Conservation (phyloP, 2,329 filamentous ascomycete genomes). For the Calonectria naviculata region DNA sequence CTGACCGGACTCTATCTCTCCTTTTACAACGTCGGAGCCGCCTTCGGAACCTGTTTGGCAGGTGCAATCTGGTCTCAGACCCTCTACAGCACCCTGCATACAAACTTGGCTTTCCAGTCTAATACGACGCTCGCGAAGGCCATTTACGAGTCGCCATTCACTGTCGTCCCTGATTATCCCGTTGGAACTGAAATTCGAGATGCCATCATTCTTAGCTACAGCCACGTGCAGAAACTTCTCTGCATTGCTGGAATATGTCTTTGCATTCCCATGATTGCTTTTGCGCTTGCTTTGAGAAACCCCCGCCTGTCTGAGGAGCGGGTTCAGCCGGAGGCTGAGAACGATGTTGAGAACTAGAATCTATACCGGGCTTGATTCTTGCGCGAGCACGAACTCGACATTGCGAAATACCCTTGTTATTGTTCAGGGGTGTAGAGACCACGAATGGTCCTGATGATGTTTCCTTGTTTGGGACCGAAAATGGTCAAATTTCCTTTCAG, state of each 20-base stretch:
- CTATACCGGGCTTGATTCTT: background rate
- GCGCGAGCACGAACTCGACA: background rate
- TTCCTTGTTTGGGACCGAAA: background rate
- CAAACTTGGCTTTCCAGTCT: constrained; percentile 47
- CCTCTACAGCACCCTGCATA: constrained; percentile 45
- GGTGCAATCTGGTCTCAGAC: constrained; percentile 57
- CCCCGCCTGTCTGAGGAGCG: constrained; percentile 54
- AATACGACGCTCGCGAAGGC: constrained; percentile 48
- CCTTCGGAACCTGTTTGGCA: constrained; percentile 52
- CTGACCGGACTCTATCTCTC: constrained; percentile 53
- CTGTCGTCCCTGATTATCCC: constrained; percentile 45
- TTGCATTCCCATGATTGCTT: constrained; percentile 58
- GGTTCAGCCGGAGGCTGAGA: constrained; percentile 35
- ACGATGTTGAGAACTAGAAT: background rate
- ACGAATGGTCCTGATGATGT: background rate
- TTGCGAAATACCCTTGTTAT: background rate
- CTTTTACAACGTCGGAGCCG: constrained; percentile 55
- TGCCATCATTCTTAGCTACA: constrained; percentile 58
- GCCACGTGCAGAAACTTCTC: constrained; percentile 56
- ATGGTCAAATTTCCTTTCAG: background rate
- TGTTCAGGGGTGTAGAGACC: background rate
- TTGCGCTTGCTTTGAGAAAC: constrained; percentile 56
- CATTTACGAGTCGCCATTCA: constrained; percentile 52
- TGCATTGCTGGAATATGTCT: constrained; percentile 58
- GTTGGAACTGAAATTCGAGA: constrained; percentile 56